Evolutionary conservation across 2,329 filamentous ascomycete species (phyloP).

Genomic region (Cryphonectria nitschkei): DNA sequence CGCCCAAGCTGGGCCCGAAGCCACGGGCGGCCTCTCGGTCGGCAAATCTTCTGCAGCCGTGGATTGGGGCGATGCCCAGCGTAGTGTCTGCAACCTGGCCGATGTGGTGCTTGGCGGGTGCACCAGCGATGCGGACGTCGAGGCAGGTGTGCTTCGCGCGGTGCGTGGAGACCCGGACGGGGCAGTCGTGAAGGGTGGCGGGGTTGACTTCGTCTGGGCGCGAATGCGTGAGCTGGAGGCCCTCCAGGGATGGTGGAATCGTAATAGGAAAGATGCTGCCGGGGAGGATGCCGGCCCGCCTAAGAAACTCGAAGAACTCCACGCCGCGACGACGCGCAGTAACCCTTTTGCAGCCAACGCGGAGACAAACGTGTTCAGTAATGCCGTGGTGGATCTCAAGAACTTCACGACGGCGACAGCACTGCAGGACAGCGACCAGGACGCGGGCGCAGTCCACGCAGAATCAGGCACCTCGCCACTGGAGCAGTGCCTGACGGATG

Average conservation of each 20-base stretch:
- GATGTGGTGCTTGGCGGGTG: constrained; percentile 60
- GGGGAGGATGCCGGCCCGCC: constrained; percentile 37
- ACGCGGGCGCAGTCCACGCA: not conserved
- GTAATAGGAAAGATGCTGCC: constrained; percentile 48
- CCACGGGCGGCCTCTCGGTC: constrained; percentile 57
- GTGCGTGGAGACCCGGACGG: constrained; percentile 62
- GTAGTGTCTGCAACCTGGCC: constrained; percentile 60
- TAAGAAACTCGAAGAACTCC: constrained; percentile 35
- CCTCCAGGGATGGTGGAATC: constrained; percentile 70
- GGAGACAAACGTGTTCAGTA: constrained; percentile 22
- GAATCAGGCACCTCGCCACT: constrained; percentile 39
- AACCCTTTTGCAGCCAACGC: constrained; percentile 25
- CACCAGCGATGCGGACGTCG: constrained; percentile 62
- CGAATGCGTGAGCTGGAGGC: constrained; percentile 69
- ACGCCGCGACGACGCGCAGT: constrained; percentile 17
- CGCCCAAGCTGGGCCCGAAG: constrained; percentile 60
- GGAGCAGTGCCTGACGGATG: constrained; percentile 49
- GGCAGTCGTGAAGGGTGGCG: constrained; percentile 59
- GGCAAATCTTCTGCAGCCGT: constrained; percentile 74
- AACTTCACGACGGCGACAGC: constrained; percentile 22
- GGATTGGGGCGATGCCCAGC: constrained; percentile 83
- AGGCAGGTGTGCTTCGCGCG: constrained; percentile 58
- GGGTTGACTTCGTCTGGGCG: constrained; percentile 70
- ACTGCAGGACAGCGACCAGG: constrained; percentile 5
- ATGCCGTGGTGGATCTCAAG: constrained; percentile 23